phyloP scores from a whole-genome alignment of 2,329 filamentous ascomycete genomes.

The Trichoderma atrobrunneum region DNA sequence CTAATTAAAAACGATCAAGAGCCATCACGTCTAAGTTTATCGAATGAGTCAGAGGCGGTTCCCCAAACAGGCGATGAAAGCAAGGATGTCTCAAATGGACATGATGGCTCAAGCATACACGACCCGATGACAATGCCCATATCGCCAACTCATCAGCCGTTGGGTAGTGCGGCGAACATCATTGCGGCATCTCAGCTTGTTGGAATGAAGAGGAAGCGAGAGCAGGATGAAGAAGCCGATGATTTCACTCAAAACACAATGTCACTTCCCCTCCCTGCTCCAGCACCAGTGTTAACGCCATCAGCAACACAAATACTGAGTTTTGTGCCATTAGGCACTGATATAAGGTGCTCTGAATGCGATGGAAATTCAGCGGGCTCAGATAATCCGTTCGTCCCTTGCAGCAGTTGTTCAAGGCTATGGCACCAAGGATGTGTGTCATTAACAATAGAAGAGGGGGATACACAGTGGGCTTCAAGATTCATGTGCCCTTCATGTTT shows the following conservation, averaged over 20 bases:
- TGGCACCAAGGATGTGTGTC: conserved; percentile 30
- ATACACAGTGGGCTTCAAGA: not conserved
- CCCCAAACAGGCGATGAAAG: not conserved
- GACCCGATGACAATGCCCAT: conserved; percentile 19
- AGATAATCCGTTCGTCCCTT: conserved; percentile 22
- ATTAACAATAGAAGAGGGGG: conserved; percentile 15
- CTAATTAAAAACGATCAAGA: conserved; percentile 25
- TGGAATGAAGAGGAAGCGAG: conserved; percentile 33
- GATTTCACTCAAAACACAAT: conserved; percentile 37
- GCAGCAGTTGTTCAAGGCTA: conserved; percentile 24
- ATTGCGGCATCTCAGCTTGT: not conserved
- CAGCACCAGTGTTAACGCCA: not conserved
- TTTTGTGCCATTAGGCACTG: not conserved
- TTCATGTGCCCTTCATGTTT: conserved; percentile 26
- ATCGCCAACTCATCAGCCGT: not conserved
- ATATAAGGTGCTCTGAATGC: conserved; percentile 23
- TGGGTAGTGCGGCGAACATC: not conserved
- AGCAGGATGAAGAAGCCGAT: conserved; percentile 18
- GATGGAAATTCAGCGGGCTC: conserved; percentile 2
- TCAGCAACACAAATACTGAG: not conserved
- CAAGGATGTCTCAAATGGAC: not conserved
- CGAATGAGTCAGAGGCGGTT: not conserved
- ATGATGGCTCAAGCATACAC: not conserved
- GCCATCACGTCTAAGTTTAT: not conserved
- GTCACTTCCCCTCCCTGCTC: conserved; percentile 26